Conservation (phyloP, 2,329 filamentous ascomycete species). For the Xylariomycetidae sp. region DNA sequence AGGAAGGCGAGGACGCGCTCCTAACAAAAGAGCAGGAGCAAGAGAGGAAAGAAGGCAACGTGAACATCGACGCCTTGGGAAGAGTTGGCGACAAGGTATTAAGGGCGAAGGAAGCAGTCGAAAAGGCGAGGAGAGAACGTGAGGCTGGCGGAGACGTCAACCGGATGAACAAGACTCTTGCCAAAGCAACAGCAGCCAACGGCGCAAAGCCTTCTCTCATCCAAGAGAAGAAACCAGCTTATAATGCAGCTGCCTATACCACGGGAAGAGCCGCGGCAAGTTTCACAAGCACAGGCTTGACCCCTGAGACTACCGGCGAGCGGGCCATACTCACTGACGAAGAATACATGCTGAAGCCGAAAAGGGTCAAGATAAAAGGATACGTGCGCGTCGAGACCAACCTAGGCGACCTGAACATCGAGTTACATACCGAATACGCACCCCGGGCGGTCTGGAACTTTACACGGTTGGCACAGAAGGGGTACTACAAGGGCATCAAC, state of each 20-base stretch:
- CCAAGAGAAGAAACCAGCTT: constrained; percentile 57
- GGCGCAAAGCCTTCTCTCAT: constrained; percentile 40
- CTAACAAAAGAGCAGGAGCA: constrained; percentile 66
- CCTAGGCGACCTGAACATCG: constrained; percentile 78
- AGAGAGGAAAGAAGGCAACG: constrained; percentile 59
- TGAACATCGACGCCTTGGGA: constrained; percentile 78
- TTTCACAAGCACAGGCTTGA: constrained; percentile 91
- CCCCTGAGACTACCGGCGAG: constrained; percentile 84
- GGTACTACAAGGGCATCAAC: constrained; percentile 77
- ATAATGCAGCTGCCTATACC: constrained; percentile 87
- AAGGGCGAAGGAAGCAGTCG: constrained; percentile 89
- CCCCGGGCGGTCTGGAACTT: constrained; percentile 98
- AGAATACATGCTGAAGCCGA: constrained; percentile 93
- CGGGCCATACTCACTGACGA: constrained; percentile 85
- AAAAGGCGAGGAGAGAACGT: constrained; percentile 75
- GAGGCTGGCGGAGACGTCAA: constrained; percentile 56
- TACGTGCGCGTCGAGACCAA: constrained; percentile 89
- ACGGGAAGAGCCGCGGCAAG: constrained; percentile 88
- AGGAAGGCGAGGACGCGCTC: constrained; percentile 70
- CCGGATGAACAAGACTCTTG: constrained; percentile 40
- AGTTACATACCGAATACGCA: constrained; percentile 85
- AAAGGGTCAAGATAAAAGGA: constrained; percentile 81
- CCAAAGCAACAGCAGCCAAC: constrained; percentile 27
- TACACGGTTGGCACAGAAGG: constrained; percentile 77
- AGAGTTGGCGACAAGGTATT: constrained; percentile 77